Conservation (phyloP, 108 stramenopile genomes). For the Licmophora abbreviata region DNA sequence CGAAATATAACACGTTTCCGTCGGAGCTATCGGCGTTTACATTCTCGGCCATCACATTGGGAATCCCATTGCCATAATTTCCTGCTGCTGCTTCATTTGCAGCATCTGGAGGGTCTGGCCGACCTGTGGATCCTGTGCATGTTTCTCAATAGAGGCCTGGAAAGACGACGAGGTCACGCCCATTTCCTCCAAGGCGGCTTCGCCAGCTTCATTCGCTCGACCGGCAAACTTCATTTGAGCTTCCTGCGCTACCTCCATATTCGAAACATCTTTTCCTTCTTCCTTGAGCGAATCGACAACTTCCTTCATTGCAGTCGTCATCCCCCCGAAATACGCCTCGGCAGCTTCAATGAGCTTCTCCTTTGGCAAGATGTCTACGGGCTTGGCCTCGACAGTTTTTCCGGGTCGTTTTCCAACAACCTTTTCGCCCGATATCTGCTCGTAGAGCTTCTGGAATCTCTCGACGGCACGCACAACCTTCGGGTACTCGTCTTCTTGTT, state of each 20-base stretch:
- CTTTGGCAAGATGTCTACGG: conserved; percentile 38
- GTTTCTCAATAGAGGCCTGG: conserved; percentile 63
- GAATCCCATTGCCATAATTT: conserved; percentile 59
- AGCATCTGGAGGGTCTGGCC: conserved; percentile 74
- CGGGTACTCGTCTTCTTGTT: conserved; percentile 47
- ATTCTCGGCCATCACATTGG: too few relatives aligned
- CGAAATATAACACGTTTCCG: too few relatives aligned
- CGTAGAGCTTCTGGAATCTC: conserved; percentile 82
- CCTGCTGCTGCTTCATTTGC: conserved; percentile 87
- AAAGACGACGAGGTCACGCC: conserved; percentile 61
- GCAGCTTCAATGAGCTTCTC: conserved; percentile 66
- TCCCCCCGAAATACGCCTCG: conserved; percentile 67
- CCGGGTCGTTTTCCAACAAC: conserved; percentile 64
- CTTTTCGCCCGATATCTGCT: conserved; percentile 66
- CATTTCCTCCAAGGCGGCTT: conserved; percentile 40
- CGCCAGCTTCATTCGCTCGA: conserved; percentile 72
- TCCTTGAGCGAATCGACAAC: conserved; percentile 47
- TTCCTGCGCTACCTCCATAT: conserved; percentile 53
- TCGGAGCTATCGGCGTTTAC: too few relatives aligned
- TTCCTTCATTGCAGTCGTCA: conserved; percentile 59
- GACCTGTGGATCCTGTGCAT: conserved; percentile 62
- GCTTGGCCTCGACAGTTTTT: conserved; percentile 14
- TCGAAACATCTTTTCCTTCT: conserved; percentile 55
- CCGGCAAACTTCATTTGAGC: conserved; percentile 72
- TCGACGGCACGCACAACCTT: conserved; percentile 72